Conservation (phyloP, 1,139 yeast species). For the Lodderomyces parapsilosis region DNA sequence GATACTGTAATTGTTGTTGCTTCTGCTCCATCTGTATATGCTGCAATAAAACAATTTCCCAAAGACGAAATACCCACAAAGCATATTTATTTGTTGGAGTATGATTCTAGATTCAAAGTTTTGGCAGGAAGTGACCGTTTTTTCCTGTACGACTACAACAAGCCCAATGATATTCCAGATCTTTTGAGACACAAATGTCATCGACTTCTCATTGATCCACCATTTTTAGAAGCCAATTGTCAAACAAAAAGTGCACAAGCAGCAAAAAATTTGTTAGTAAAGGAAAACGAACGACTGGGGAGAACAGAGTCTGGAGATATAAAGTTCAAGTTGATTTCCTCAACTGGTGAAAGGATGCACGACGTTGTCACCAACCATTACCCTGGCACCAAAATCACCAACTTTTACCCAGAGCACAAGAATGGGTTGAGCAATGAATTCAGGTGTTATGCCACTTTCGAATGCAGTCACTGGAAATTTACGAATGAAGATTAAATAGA, state of each 20-base stretch:
- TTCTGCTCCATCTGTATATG: conserved; percentile 90
- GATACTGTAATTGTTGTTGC: conserved; percentile 72
- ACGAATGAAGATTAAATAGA: background rate
- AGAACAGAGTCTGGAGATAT: conserved; percentile 39
- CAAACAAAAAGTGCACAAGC: conserved; percentile 73
- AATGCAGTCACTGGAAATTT: conserved; percentile 42
- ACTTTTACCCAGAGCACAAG: conserved; percentile 75
- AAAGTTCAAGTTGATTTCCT: conserved; percentile 59
- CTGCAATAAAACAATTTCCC: conserved; percentile 64
- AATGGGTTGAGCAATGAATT: conserved; percentile 88
- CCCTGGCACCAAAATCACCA: conserved; percentile 63
- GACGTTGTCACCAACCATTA: conserved; percentile 56
- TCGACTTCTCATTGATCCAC: conserved; percentile 83
- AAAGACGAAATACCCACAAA: conserved; percentile 57
- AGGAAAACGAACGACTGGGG: conserved; percentile 26
- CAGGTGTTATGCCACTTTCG: conserved; percentile 78
- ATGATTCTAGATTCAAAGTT: conserved; percentile 69
- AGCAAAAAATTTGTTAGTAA: conserved; percentile 57
- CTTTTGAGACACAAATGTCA: conserved; percentile 62
- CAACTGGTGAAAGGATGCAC: conserved; percentile 89
- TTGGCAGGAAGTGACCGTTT: conserved; percentile 69
- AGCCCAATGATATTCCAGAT: conserved; percentile 63
- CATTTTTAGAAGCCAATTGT: conserved; percentile 78
- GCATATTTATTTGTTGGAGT: conserved; percentile 74
- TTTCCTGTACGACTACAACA: conserved; percentile 70